Conservation (phyloP, 495 filamentous ascomycete species). For the Hypoxylon rickii region DNA sequence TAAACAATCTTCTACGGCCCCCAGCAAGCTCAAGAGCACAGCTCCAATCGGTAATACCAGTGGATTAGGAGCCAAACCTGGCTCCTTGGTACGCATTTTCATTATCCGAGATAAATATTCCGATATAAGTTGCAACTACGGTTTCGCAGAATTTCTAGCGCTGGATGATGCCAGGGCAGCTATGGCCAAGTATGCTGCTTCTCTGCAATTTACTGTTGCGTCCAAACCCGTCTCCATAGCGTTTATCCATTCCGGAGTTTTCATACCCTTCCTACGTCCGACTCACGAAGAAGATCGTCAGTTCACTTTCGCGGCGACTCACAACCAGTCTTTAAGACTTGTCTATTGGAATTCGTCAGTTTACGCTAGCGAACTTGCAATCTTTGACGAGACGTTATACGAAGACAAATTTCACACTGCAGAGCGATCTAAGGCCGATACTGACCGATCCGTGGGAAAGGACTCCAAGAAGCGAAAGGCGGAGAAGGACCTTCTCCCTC, state of each 20-base stretch:
- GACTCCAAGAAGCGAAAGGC: slow-evolving; percentile 77
- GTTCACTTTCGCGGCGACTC: slow-evolving; percentile 75
- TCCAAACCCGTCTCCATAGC: slow-evolving; percentile 74
- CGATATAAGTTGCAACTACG: slow-evolving; percentile 83
- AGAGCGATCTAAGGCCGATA: slow-evolving; percentile 40
- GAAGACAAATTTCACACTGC: slow-evolving; percentile 46
- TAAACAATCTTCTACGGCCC: slow-evolving; percentile 43
- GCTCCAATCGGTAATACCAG: slow-evolving; percentile 75
- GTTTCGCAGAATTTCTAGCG: slow-evolving; percentile 86
- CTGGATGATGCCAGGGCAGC: slow-evolving; percentile 78
- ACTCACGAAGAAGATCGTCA: slow-evolving; percentile 53
- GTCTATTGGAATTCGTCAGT: slow-evolving; percentile 86
- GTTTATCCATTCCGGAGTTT: slow-evolving; percentile 87
- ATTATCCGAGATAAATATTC: slow-evolving; percentile 75
- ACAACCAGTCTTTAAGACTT: slow-evolving; percentile 69
- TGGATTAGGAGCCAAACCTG: slow-evolving; percentile 71
- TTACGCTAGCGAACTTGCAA: slow-evolving; percentile 68
- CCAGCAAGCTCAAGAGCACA: slow-evolving; percentile 68
- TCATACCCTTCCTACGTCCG: slow-evolving; percentile 72
- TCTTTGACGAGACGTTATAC: slow-evolving; percentile 51
- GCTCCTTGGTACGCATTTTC: slow-evolving; percentile 76
- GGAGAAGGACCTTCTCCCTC: slow-evolving; percentile 49
- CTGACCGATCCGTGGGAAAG: slow-evolving; percentile 44
- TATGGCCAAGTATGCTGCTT: slow-evolving; percentile 70
- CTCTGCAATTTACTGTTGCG: slow-evolving; percentile 83